Evolutionary conservation across 768 basidiomycete genomes (phyloP).

Genomic region (Kwoniella shandongensis): DNA sequence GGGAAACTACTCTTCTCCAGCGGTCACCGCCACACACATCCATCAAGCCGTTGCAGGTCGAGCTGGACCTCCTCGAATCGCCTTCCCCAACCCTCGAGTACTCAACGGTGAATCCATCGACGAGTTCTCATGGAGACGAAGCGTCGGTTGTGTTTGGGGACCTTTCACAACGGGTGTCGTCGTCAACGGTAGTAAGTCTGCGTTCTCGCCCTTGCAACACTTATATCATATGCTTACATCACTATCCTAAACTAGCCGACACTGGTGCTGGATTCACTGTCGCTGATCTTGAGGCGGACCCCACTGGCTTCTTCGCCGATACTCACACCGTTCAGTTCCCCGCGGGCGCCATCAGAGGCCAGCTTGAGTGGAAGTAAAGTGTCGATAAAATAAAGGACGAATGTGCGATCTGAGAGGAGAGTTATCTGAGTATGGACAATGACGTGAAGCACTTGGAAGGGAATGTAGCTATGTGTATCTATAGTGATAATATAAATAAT

Average conservation of each 20-base stretch:
- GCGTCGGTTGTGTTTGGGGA: constrained; percentile 47
- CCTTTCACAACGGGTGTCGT: constrained; percentile 51
- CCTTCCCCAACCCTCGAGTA: constrained; percentile 51
- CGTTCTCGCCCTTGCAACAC: not conserved
- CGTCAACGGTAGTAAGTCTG: constrained; percentile 44
- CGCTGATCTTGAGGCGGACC: constrained; percentile 48
- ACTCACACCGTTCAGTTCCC: constrained; percentile 48
- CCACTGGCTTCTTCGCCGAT: constrained; percentile 51
- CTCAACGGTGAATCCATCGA: constrained; percentile 31
- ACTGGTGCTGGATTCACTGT: constrained; percentile 41
- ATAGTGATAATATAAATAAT: too few relatives aligned
- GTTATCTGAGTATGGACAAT: too few relatives aligned
- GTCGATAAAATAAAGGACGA: too few relatives aligned
- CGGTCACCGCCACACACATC: constrained; percentile 44
- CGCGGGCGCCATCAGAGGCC: constrained; percentile 53
- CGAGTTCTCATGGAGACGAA: constrained; percentile 43
- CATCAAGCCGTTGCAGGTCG: constrained; percentile 35
- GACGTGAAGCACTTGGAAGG: too few relatives aligned
- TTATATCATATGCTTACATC: not conserved
- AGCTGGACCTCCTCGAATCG: constrained; percentile 51
- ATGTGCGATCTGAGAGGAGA: too few relatives aligned
- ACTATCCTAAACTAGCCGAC: constrained; percentile 28
- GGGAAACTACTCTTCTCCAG: constrained; percentile 47
- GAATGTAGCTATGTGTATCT: too few relatives aligned
- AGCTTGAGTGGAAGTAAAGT: constrained; percentile 25